Conservation (phyloP, 2,329 filamentous ascomycete genomes). For the Diaporthe destruens region DNA sequence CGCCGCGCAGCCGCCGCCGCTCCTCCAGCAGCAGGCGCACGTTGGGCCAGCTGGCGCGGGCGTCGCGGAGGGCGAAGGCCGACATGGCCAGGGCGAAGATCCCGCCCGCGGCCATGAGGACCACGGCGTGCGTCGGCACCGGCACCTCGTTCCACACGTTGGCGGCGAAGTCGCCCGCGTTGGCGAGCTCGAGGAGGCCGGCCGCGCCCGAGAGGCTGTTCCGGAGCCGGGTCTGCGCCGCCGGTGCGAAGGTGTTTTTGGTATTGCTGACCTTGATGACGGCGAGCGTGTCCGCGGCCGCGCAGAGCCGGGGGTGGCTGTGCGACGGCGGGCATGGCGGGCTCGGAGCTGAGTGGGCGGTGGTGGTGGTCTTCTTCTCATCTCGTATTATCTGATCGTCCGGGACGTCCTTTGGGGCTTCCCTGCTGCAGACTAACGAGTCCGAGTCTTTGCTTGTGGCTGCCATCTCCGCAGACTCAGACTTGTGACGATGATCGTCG, state of each 20-base stretch:
- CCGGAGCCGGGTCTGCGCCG: conserved; percentile 17
- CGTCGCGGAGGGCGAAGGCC: conserved; percentile 59
- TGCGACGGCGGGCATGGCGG: not conserved
- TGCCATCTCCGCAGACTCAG: not conserved
- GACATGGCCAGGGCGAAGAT: conserved; percentile 58
- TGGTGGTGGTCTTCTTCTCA: conserved; percentile 1
- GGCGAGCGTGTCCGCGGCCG: not conserved
- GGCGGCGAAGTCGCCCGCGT: conserved; percentile 68
- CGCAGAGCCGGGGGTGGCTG: conserved; percentile 3
- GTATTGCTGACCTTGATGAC: not conserved
- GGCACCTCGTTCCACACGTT: conserved; percentile 68
- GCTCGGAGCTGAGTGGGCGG: not conserved
- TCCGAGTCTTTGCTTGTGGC: not conserved
- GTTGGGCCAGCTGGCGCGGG: conserved; percentile 58
- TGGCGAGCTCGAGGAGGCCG: conserved; percentile 66
- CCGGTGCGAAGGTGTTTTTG: not conserved
- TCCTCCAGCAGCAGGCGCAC: conserved; percentile 58
- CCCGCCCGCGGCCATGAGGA: conserved; percentile 66
- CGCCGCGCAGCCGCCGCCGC: conserved; percentile 44
- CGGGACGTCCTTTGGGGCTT: not conserved
- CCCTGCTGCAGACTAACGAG: not conserved
- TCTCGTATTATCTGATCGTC: not conserved
- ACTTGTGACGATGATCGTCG: not conserved
- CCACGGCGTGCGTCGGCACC: conserved; percentile 60
- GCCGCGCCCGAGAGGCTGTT: conserved; percentile 47